Conservation (phyloP, 2,329 filamentous ascomycete species). For the Daldinia eschscholtzii region DNA sequence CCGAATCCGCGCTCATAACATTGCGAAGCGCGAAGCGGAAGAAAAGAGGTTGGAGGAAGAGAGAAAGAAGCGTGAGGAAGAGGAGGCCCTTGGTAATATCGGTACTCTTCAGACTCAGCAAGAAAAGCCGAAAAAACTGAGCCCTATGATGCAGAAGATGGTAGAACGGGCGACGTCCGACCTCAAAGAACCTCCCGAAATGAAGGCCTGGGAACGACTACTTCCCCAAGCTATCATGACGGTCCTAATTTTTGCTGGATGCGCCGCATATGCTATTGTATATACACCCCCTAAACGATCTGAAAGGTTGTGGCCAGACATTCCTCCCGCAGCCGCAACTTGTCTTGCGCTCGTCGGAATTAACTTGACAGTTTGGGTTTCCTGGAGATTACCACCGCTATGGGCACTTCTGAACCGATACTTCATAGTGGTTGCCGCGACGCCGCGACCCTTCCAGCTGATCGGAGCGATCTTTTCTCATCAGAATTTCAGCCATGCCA, state of each 20-base stretch:
- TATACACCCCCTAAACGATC: constrained; percentile 65
- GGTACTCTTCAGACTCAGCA: constrained; percentile 59
- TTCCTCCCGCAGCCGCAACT: constrained; percentile 73
- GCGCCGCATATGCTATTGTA: constrained; percentile 59
- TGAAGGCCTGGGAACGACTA: constrained; percentile 66
- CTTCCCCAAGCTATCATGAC: constrained; percentile 66
- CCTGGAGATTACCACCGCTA: constrained; percentile 73
- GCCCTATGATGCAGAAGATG: constrained; percentile 58
- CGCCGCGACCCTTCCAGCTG: constrained; percentile 71
- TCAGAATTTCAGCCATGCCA: constrained; percentile 70
- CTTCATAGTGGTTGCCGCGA: constrained; percentile 74
- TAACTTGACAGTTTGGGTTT: constrained; percentile 68
- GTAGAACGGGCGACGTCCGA: constrained; percentile 62
- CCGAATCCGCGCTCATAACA: constrained; percentile 66
- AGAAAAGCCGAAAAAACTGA: constrained; percentile 54
- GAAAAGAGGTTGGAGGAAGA: constrained; percentile 60
- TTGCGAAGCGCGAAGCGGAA: constrained; percentile 63
- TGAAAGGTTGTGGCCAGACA: constrained; percentile 68
- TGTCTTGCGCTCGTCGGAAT: constrained; percentile 70
- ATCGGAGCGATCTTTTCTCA: constrained; percentile 79
- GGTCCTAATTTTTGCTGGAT: constrained; percentile 59
- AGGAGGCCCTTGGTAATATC: constrained; percentile 53
- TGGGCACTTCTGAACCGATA: constrained; percentile 77
- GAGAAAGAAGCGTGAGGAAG: constrained; percentile 57
- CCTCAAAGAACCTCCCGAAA: constrained; percentile 65